Conservation (phyloP, 2,329 filamentous ascomycete species). For the Cladophialophora carrionii region DNA sequence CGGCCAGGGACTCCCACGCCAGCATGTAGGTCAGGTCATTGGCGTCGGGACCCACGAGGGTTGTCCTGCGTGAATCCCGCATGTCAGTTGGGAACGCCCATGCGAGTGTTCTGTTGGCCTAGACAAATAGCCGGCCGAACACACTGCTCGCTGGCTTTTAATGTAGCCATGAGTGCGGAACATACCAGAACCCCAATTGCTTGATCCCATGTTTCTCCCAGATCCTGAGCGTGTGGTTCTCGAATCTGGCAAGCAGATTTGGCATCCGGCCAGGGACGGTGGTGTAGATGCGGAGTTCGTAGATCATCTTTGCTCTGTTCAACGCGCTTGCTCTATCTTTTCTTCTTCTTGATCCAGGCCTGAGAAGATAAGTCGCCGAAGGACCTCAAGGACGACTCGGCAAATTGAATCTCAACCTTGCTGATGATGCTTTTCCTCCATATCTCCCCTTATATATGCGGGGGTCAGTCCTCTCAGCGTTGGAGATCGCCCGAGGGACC, state of each 20-base stretch:
- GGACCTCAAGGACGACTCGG: background rate
- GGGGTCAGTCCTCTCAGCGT: background rate
- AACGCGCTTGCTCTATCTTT: background rate
- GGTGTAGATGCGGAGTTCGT: slow-evolving; percentile 24
- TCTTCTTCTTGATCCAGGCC: background rate
- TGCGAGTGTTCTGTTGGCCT: background rate
- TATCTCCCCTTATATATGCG: background rate
- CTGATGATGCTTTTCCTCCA: background rate
- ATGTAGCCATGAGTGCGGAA: background rate
- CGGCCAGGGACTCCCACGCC: slow-evolving; percentile 49
- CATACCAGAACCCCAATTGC: slow-evolving; percentile 61
- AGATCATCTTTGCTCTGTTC: slow-evolving; percentile 6
- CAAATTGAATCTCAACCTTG: background rate
- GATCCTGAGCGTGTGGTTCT: slow-evolving; percentile 25
- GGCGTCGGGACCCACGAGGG: slow-evolving; percentile 83
- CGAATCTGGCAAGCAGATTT: slow-evolving; percentile 22
- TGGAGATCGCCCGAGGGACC: background rate
- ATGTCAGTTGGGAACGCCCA: background rate
- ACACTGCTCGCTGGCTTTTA: background rate
- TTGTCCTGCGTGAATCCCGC: slow-evolving; percentile 70
- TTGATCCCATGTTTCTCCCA: slow-evolving; percentile 25
- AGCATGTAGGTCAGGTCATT: slow-evolving; percentile 75
- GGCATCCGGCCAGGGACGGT: slow-evolving; percentile 22
- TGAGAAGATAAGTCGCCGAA: background rate
- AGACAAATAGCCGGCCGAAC: background rate